Evolutionary conservation across 139 green algal species (phyloP).

Genomic region (Marvania coccoides): DNA sequence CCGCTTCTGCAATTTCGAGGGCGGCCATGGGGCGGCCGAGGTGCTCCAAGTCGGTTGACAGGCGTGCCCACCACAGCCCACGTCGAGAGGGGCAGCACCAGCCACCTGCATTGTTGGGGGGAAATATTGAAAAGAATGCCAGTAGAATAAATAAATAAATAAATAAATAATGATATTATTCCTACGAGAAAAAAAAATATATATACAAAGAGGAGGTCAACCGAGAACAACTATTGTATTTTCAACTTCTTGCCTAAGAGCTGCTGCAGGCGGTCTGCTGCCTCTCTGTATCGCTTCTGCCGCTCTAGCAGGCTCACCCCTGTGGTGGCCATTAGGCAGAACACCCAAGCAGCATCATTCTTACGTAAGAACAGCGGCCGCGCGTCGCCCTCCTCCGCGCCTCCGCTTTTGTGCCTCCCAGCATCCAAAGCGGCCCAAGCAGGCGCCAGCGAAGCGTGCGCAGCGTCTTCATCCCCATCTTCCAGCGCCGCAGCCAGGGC

Average conservation of each 20-base stretch:
- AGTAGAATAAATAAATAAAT: too few relatives aligned
- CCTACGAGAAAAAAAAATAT: too few relatives aligned
- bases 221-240: too few relatives aligned
- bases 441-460: constrained; percentile 22
- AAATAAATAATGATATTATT: too few relatives aligned
- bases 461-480: constrained; percentile 28
- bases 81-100: constrained; percentile 48
- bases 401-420: constrained; percentile 17
- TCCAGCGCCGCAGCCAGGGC: constrained; percentile 45
- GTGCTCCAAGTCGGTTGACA: constrained; percentile 73
- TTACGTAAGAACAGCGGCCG: not conserved
- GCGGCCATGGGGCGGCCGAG: constrained; percentile 18
- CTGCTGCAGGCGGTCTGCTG: constrained; percentile 46
- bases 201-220: too few relatives aligned
- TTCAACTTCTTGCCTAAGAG: constrained; percentile 72
- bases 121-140: too few relatives aligned
- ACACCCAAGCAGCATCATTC: constrained; percentile 35
- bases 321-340: constrained; percentile 61
- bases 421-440: constrained; percentile 23
- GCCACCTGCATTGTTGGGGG: constrained; percentile 41
- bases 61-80: constrained; percentile 74
- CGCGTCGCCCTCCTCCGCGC: not conserved
- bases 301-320: constrained; percentile 70
- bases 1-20: constrained; percentile 60
- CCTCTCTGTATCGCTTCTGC: constrained; percentile 44